These are phyloP conservation scores for Heterobasidion occidentale DNA, from an alignment of 1,284 basidiomycete genomes.

Conservation along the genomic window DNA sequence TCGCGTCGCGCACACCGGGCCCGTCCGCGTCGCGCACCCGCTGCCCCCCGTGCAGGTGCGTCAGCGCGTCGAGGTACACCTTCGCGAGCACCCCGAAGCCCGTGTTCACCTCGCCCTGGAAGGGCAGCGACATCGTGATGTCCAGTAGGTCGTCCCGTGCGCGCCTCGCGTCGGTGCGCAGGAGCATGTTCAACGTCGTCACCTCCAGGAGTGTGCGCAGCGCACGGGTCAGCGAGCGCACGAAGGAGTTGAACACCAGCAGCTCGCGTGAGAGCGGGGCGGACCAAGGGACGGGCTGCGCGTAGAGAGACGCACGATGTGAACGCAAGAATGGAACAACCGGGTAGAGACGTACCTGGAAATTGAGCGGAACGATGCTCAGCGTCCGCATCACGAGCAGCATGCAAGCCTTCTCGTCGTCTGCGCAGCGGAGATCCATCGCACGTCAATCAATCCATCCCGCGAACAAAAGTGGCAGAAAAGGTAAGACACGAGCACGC, in stretches of 20 bases:
- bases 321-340: constrained; percentile 2
- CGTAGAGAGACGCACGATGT: not conserved
- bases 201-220: constrained; percentile 89
- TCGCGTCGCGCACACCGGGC: constrained; percentile 76
- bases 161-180: constrained; percentile 81
- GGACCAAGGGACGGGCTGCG: constrained; percentile 78
- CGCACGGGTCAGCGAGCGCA: constrained; percentile 83
- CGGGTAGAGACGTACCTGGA: constrained; percentile 56
- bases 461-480: not conserved
- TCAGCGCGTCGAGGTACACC: constrained; percentile 90
- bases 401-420: constrained; percentile 89
- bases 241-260: constrained; percentile 97
- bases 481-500: constrained; percentile 10
- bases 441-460: constrained; percentile 13
- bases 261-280: constrained; percentile 94
- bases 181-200: constrained; percentile 85
- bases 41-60: constrained; percentile 74
- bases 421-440: constrained; percentile 26
- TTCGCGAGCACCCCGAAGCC: constrained; percentile 97
- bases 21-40: constrained; percentile 69
- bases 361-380: constrained; percentile 88
- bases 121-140: constrained; percentile 84
- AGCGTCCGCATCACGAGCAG: constrained; percentile 94
- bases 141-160: constrained; percentile 89
- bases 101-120: constrained; percentile 95